phyloP scores from a whole-genome alignment of 495 filamentous ascomycete species.

The Talaromyces wortmannii region DNA sequence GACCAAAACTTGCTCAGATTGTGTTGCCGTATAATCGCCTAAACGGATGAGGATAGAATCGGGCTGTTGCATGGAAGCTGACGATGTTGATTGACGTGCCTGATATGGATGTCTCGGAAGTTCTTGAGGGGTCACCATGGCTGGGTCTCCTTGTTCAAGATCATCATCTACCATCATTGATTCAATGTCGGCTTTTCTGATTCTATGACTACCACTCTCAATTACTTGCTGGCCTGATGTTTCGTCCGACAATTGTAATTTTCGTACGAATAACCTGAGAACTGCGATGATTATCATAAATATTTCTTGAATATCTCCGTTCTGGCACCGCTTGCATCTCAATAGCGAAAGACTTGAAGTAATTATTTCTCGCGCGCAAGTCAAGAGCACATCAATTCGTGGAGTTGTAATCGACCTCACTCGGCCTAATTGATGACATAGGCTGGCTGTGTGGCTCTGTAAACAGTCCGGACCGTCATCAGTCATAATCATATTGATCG shows the following conservation, averaged over 20 bases:
- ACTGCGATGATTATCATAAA: neutral
- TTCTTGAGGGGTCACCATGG: neutral
- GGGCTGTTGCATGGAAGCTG: neutral
- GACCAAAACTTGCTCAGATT: neutral
- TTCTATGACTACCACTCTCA: neutral
- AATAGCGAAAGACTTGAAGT: neutral
- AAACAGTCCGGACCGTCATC: neutral
- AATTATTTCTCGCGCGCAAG: neutral
- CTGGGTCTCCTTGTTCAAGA: neutral
- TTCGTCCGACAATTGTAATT: neutral
- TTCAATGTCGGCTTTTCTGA: neutral
- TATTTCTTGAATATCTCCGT: neutral
- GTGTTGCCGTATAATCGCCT: neutral
- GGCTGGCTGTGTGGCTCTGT: neutral
- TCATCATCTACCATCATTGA: neutral
- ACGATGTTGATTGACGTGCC: neutral
- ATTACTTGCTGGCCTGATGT: neutral
- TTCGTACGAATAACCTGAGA: neutral
- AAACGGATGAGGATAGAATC: neutral
- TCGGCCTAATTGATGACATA: neutral
- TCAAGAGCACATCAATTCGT: neutral
- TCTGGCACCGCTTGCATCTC: neutral
- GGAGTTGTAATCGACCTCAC: neutral
- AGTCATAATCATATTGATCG: neutral
- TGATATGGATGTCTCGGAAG: neutral